These are phyloP conservation scores for Diutina sp. DNA, from an alignment of 1,139 yeast genomes.

Conservation along the genomic window DNA sequence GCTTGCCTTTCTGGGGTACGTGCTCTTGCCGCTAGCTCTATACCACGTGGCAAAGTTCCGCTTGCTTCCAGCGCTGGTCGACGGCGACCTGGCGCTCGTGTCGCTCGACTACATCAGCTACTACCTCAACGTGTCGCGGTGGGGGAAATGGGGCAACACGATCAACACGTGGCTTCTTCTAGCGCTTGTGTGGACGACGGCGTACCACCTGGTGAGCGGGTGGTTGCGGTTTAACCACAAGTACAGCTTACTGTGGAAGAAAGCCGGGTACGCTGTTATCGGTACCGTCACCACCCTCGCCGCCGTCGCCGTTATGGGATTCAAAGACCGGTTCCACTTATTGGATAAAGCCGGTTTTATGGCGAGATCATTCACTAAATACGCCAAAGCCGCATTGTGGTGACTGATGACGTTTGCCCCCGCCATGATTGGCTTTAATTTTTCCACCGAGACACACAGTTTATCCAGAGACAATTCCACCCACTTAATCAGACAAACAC, in stretches of 20 bases:
- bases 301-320: slow-evolving; percentile 13
- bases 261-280: slow-evolving; percentile 21
- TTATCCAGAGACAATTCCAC: too few relatives aligned
- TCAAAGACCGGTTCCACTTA: slow-evolving; percentile 8
- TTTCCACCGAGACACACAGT: too few relatives aligned
- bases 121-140: slow-evolving; percentile 16
- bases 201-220: slow-evolving; percentile 27
- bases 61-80: slow-evolving; percentile 33
- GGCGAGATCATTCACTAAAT: slow-evolving; percentile 16
- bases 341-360: slow-evolving; percentile 12
- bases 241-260: slow-evolving; percentile 18
- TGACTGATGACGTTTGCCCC: neutral
- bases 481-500: too few relatives aligned
- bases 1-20: slow-evolving; percentile 47
- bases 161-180: slow-evolving; percentile 6
- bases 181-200: slow-evolving; percentile 7
- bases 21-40: slow-evolving; percentile 26
- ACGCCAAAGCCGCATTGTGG: slow-evolving; percentile 8
- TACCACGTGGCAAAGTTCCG: slow-evolving; percentile 40
- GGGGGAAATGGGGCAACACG: slow-evolving; percentile 3
- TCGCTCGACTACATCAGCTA: slow-evolving; percentile 41
- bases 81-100: slow-evolving; percentile 55
- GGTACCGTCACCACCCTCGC: slow-evolving; percentile 15
- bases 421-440: neutral
- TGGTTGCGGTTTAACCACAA: slow-evolving; percentile 17